These are phyloP conservation scores for Rhodotorula sphaerocarpa DNA, from an alignment of 768 basidiomycete genomes.

Conservation along the genomic window DNA sequence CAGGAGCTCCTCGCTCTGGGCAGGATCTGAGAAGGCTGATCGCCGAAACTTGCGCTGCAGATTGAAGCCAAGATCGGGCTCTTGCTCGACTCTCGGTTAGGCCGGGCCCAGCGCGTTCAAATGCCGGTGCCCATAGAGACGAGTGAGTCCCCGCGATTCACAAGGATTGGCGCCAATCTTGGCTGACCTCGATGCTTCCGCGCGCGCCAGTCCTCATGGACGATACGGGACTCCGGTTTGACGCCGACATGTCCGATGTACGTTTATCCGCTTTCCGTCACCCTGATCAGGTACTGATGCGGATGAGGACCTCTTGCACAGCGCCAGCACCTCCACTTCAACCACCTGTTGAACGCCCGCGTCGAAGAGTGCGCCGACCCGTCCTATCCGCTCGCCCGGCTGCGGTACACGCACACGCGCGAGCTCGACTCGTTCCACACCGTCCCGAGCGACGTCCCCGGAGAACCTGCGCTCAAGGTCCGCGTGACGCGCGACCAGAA, in stretches of 20 bases:
- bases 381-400: slow-evolving; percentile 51
- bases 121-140: slow-evolving; percentile 75
- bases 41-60: slow-evolving; percentile 18
- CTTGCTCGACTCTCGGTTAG: slow-evolving; percentile 52
- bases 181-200: too few species aligned
- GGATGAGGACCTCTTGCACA: slow-evolving; percentile 42
- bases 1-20: neutral
- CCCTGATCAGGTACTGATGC: too few species aligned
- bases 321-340: slow-evolving; percentile 81
- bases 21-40: too few species aligned
- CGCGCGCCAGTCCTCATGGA: slow-evolving; percentile 69
- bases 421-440: slow-evolving; percentile 49
- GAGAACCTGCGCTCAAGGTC: slow-evolving; percentile 51
- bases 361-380: slow-evolving; percentile 55
- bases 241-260: slow-evolving; percentile 86
- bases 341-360: slow-evolving; percentile 73
- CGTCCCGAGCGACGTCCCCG: slow-evolving; percentile 42
- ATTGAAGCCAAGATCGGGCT: slow-evolving; percentile 83
- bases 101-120: slow-evolving; percentile 52
- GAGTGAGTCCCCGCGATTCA: slow-evolving; percentile 67
- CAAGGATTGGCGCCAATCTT: too few species aligned
- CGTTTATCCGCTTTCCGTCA: slow-evolving; percentile 40
- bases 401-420: slow-evolving; percentile 67
- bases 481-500: slow-evolving; percentile 78
- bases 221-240: slow-evolving; percentile 61